Percentiles rank a stretch among this genome's conserved stretches.
These are phyloP conservation scores for Lotmaria passim DNA, from an alignment of 208 protist genomes.

Conservation along the genomic window DNA sequence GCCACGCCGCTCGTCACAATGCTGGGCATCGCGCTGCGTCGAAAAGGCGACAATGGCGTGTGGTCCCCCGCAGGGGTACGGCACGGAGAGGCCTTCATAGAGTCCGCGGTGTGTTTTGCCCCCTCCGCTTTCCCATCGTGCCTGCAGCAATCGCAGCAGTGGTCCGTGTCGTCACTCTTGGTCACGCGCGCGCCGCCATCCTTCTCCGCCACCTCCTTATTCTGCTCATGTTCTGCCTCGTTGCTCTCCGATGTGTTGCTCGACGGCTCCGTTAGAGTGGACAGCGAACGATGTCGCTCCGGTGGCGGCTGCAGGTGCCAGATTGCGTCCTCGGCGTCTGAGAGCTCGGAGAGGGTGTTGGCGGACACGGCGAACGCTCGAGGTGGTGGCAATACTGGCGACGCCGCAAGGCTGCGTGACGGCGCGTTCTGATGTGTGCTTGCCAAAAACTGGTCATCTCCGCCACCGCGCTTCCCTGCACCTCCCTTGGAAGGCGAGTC, in stretches of 20 bases:
- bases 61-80: no score
- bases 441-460: neutral
- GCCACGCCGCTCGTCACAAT: neutral
- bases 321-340: constrained; percentile 1
- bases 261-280: constrained; percentile 17
- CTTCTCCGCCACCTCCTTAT: neutral
- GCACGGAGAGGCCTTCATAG: no score
- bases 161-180: neutral
- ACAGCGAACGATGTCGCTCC: constrained; percentile 12
- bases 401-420: neutral
- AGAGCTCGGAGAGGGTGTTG: constrained; percentile 13
- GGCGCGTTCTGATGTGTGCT: neutral
- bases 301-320: constrained; percentile 3
- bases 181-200: neutral
- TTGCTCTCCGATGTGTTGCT: constrained; percentile 4
- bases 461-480: no score
- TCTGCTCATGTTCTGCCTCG: neutral
- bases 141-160: no score
- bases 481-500: no score
- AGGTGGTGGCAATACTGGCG: neutral
- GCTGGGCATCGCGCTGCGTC: neutral
- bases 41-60: constrained; percentile 12
- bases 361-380: constrained; percentile 6
- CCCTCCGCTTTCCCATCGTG: no score
- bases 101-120: no score